Evolutionary conservation across 2,329 filamentous ascomycete genomes (phyloP), one percentile per base, ranked within the genome.

Genomic region (Zarea fungicola): DNA sequence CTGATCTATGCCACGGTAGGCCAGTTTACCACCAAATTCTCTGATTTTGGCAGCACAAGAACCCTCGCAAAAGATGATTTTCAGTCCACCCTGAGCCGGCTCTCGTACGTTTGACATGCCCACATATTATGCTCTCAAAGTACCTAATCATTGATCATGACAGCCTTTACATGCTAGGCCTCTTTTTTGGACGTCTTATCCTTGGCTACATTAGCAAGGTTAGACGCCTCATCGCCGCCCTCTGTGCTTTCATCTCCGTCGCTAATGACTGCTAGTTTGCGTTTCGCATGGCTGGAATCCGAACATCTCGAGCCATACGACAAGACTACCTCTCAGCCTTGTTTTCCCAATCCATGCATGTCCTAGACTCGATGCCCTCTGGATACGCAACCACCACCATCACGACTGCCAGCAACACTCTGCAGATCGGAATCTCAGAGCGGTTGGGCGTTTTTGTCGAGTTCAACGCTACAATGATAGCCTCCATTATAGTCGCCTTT

Each of bases 181-280:
- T 90, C 6, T 90, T 89, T 62, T 64, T 89, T 34, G 84, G 70
- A 13, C 80, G 84, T 41, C 83, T 87, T 55, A 60, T 68, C 16
- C 67, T 87, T 34, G 79, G 77, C 52, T 89, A 87, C 54, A 67
- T 83, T 51, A 76, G 76, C 55, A 80, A 78, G 63, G 73, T 73
- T 56, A 29, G 28, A n/a, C n/a, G n/a, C n/a, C n/a, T n/a, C n/a
- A n/a, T n/a, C 35, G 3, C 28, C 19, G 6, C 32, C 6, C 5
- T 26, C 14, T 23, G 5, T 26, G 32, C 23, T 31, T 6, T 41
- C 18, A 13, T 28, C 25, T 6, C 10, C 18, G 22, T 21, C 26
- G 6, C 18, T n/a, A 23, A 11, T 48, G 55, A 63, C 54, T 60
- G 19, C 13, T 47, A 78, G 74, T 79, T 83, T 56, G 69, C 70